Base-by-base conservation (phyloP, 805 yeast species). In the Hanseniaspora osmophila region DNA sequence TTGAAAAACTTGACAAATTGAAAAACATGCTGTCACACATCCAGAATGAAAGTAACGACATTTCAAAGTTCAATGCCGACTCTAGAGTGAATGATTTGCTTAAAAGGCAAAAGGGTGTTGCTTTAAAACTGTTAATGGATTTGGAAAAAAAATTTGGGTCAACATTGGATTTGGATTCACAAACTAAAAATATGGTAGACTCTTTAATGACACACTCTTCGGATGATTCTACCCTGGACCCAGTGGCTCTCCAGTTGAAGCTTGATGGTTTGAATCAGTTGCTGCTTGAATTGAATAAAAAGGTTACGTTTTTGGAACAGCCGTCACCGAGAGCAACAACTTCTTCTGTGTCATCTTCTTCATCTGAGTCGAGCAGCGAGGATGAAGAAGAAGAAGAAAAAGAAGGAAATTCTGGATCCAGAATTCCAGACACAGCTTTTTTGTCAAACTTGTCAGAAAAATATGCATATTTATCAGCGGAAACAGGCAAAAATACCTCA, bases 41-140 rank as follows among this genome's bases (percentile, higher is more conserved):
- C 40, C 92, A 84, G 59, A 70, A 70, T 41, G 88, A 84, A 56
- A 78, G 88, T 1, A 84, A 84, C 58, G 86, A 78, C 50, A 78
- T 83, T 37, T 72, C 84, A 59, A 83, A 82, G 56, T 75, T 69
- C 52, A 81, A 81, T 60, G 62, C 66, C 13, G 62, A 68, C 46
- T 66, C 66, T 12, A 64, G 73, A 46, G 71, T 75, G 45, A 71
- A 73, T 49, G 78, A 81, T 42, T 56, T 73, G 54, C 70, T 79
- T 60, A 67, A 71, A 40, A 74, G 74, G 49, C 80, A 79, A 54
- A 82, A 78, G 54, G 56, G 68, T 43, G 68, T 75, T 58, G 90
- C 90, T 0, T 66, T 84, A 69, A 81, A 79, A 47, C 69, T 95
- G 52, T 68, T 88, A 46, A 66, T 74, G 33, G 82, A 80, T 50